These are phyloP conservation scores for Phytophthora aleatoria DNA, from an alignment of 352 stramenopile species.

Conservation along the genomic window DNA sequence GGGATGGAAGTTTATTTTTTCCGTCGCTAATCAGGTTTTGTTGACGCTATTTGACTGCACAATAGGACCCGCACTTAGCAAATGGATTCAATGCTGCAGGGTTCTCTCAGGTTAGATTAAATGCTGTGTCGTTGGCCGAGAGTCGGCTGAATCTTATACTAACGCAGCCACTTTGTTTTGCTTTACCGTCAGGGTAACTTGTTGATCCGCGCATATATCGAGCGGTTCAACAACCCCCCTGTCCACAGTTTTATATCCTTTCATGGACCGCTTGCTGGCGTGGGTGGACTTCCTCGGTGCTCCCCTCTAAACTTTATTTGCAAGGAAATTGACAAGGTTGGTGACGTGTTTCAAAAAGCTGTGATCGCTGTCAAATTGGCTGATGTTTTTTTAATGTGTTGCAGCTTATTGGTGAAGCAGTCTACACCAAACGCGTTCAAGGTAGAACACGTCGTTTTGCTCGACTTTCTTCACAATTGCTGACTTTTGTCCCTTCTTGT, in stretches of 20 bases:
- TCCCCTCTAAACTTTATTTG: conserved; percentile 83
- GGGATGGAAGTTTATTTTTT: neutral
- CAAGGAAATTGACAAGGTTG: conserved; percentile 80
- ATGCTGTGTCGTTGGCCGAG: neutral
- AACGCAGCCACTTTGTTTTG: neutral
- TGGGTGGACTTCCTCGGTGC: conserved; percentile 90
- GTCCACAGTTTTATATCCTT: conserved; percentile 92
- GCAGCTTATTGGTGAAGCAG: conserved; percentile 82
- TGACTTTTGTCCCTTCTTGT: conserved; percentile 15
- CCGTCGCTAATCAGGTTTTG: neutral
- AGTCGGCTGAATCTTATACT: neutral
- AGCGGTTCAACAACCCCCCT: conserved; percentile 92
- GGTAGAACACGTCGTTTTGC: conserved; percentile 22
- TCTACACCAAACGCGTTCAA: conserved; percentile 90
- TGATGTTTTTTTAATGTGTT: conserved; percentile 13
- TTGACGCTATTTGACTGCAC: conserved; percentile 1
- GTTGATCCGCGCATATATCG: conserved; percentile 94
- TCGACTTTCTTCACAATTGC: neutral
- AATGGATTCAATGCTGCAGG: conserved; percentile 94
- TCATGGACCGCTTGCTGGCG: conserved; percentile 91
- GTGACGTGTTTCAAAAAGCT: neutral
- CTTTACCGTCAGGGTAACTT: conserved; percentile 77
- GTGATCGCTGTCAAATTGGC: neutral
- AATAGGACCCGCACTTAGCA: conserved; percentile 76
- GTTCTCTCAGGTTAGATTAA: conserved; percentile 84